Conservation (phyloP, 169 alveolate genomes). For the Perkinsus marinus region DNA sequence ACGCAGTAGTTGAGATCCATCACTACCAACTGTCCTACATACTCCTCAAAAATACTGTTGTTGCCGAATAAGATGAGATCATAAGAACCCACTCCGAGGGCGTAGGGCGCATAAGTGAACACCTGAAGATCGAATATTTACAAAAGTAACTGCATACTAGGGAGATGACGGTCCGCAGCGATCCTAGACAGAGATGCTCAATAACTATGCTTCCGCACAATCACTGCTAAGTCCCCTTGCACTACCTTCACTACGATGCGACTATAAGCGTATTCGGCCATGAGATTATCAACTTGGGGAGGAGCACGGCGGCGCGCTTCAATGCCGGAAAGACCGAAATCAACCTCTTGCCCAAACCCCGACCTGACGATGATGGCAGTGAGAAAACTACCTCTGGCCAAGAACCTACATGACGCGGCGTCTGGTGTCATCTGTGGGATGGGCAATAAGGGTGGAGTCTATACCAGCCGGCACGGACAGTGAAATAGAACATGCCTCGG, state of each 20-base stretch:
- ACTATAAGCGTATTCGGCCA: neutral
- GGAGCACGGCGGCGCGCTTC: neutral
- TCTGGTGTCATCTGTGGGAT: neutral
- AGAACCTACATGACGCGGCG: neutral
- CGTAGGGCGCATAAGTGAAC: neutral
- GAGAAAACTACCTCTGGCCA: neutral
- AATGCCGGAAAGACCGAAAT: neutral
- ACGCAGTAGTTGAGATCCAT: neutral
- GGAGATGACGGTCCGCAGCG: no score
- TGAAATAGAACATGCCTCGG: neutral
- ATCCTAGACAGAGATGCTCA: no score
- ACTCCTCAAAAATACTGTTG: neutral
- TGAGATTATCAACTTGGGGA: neutral
- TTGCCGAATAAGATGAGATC: neutral
- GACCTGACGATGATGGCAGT: neutral
- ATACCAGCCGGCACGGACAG: neutral
- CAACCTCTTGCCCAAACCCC: neutral
- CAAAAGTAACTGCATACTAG: no score
- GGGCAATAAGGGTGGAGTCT: neutral
- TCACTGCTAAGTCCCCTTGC: no score
- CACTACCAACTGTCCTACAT: neutral
- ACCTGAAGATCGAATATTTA: neutral
- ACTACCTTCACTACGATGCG: neutral
- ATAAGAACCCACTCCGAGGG: neutral
- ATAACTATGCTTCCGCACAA: no score